Base-by-base conservation (phyloP, 202 grass and related monocot genomes). In the Bolboschoenoplectus hybrid region DNA sequence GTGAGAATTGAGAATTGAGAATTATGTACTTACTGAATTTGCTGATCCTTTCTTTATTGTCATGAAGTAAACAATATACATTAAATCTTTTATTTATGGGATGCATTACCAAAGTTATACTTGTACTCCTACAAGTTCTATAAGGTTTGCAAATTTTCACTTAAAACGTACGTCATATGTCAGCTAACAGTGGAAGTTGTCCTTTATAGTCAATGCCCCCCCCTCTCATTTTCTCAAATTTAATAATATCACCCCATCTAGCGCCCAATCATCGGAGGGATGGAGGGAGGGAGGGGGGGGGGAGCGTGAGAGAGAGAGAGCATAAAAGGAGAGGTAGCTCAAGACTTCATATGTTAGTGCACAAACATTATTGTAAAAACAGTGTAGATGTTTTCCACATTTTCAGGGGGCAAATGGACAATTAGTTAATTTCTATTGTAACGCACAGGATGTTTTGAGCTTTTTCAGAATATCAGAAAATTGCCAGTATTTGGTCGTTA, bases 291-390 rank as follows among this genome's bases (percentile, higher is more conserved):
- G 26, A 26, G 26, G 26, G 26, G 26, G 26, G 26, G 26, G 26
- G 26, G 26, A 26, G 26, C 26, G 26, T 26, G 26, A 26, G 26
- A 26, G 26, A 26, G 26, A 26, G 49, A 77, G 26, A 53, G 73
- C 47, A 76, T 35, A 9, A 40, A 34, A 90, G 79, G 26, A 67
- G 83, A 67, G 44, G 17, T 78, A 72, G 80, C 6, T 84, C 75
- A 70, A 75, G 56, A 57, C 19, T 13, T 53, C 26, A 75, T 4
- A 53, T 53, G 19, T 53, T 34, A 36, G 50, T 47, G 45, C 10
- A 74, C 1, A 51, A 74, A 74, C 17, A 73, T 35, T 45, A 34
- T 45, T 1, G 45, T 3, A 16, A 16, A 5, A 71, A 60, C 72
- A 8, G 3, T 16, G 26, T 56, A 34, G 51, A 14, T 35, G 43